These are phyloP conservation scores for Rhododendron ovatum DNA, from an alignment of 148 eudicot genomes.

Conservation along the genomic window DNA sequence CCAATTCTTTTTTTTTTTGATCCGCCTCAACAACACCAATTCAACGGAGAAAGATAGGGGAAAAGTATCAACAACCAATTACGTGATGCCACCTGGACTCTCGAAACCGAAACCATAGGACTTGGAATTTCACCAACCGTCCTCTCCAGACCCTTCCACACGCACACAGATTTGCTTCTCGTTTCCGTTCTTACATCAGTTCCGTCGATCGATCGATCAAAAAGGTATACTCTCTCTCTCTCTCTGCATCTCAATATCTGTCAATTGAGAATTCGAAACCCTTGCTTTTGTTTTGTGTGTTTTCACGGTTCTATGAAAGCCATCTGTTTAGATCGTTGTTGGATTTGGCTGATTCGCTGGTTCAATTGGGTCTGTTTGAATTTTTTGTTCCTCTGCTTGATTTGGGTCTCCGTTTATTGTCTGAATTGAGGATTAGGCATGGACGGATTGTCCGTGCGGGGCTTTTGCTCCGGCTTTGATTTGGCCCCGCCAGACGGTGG, in stretches of 20 bases:
- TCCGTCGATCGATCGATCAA: background rate
- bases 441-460: background rate
- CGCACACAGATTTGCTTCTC: background rate
- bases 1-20: no score
- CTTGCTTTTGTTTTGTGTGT: background rate
- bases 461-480: background rate
- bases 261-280: background rate
- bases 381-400: background rate
- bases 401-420: background rate
- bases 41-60: background rate
- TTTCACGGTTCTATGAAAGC: background rate
- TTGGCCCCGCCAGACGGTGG: background rate
- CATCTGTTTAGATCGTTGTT: background rate
- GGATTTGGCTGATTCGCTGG: background rate
- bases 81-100: background rate
- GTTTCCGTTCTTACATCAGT: background rate
- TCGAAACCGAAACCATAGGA: background rate
- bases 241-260: background rate
- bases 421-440: background rate
- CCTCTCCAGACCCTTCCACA: background rate
- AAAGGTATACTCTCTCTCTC: background rate
- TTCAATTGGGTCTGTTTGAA: background rate
- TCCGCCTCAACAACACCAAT: no score
- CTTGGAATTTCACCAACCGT: background rate
- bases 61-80: background rate